A percentile compares a stretch with the other conserved stretches of the same genome.
Conservation (phyloP, 2,329 filamentous ascomycete genomes). For the Ascochyta clinopodiicola region DNA sequence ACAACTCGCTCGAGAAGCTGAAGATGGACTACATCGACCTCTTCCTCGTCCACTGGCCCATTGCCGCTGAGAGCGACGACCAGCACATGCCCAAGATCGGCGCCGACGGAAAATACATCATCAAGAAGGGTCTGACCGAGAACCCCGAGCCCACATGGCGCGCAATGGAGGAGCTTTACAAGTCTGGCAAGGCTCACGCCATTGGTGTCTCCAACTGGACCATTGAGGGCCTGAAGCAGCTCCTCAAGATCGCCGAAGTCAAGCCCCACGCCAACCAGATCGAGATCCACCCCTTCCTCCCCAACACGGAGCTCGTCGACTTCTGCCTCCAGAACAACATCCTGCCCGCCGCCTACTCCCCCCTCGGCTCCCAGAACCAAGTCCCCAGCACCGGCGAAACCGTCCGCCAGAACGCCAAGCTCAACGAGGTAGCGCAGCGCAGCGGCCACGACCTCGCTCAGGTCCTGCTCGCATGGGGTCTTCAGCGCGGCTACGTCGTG, state of each 20-base stretch:
- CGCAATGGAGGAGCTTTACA: slow-evolving; percentile 68
- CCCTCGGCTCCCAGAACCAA: slow-evolving; percentile 73
- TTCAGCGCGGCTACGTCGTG: slow-evolving; percentile 70
- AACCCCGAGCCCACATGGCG: slow-evolving; percentile 72
- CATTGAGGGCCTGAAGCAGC: slow-evolving; percentile 69
- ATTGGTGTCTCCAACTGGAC: slow-evolving; percentile 80
- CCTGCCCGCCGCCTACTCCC: slow-evolving; percentile 69
- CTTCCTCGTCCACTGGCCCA: slow-evolving; percentile 71
- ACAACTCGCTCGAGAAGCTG: slow-evolving; percentile 69
- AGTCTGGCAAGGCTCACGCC: slow-evolving; percentile 66
- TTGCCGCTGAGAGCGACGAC: slow-evolving; percentile 59
- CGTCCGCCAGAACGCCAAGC: slow-evolving; percentile 69
- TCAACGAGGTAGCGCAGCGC: slow-evolving; percentile 73
- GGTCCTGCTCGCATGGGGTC: slow-evolving; percentile 80
- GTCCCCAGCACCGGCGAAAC: slow-evolving; percentile 72
- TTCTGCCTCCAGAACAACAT: slow-evolving; percentile 67
- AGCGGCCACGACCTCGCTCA: slow-evolving; percentile 79
- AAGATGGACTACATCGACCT: slow-evolving; percentile 70
- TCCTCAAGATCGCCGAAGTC: slow-evolving; percentile 68
- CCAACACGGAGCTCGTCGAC: slow-evolving; percentile 65
- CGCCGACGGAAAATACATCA: slow-evolving; percentile 63
- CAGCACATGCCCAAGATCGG: slow-evolving; percentile 63
- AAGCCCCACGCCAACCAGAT: slow-evolving; percentile 77
- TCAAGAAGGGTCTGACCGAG: slow-evolving; percentile 70
- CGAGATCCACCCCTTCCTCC: slow-evolving; percentile 76